Percentiles rank a stretch among this genome's conserved stretches.
These are phyloP conservation scores for Monosporascus sp. DNA, from an alignment of 2,329 filamentous ascomycete species.

Conservation along the genomic window DNA sequence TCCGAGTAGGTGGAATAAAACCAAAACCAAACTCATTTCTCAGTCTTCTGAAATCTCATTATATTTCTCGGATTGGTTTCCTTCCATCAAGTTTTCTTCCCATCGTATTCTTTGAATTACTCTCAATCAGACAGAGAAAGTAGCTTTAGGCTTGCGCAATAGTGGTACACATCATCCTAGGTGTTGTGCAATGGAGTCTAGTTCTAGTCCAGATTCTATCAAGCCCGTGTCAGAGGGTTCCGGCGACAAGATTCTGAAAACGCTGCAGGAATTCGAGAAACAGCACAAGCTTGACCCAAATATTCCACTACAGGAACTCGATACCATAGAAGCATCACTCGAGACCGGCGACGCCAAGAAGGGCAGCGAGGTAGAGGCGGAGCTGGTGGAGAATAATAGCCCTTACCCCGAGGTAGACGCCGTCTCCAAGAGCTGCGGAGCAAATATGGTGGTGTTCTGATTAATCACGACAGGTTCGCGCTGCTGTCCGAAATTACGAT, in stretches of 20 bases:
- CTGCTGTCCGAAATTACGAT: constrained; percentile 39
- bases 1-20: no score
- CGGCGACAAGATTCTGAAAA: constrained; percentile 14
- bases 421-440: constrained; percentile 17
- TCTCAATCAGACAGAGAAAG: no score
- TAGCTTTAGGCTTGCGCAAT: no score
- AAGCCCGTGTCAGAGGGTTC: constrained; percentile 8
- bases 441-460: constrained; percentile 1
- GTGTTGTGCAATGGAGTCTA: no score
- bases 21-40: no score
- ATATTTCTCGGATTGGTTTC: no score
- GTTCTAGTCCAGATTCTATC: background rate
- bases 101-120: no score
- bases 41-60: no score
- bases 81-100: no score
- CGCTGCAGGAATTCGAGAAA: constrained; percentile 38
- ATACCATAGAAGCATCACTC: constrained; percentile 46
- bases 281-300: constrained; percentile 55
- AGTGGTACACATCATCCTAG: no score
- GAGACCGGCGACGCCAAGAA: constrained; percentile 39
- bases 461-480: constrained; percentile 23
- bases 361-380: constrained; percentile 40
- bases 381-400: constrained; percentile 48
- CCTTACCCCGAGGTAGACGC: constrained; percentile 44
- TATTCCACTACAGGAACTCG: constrained; percentile 45